These are phyloP conservation scores for Phytophthora foliorum DNA, from an alignment of 352 stramenopile species.

Conservation along the genomic window DNA sequence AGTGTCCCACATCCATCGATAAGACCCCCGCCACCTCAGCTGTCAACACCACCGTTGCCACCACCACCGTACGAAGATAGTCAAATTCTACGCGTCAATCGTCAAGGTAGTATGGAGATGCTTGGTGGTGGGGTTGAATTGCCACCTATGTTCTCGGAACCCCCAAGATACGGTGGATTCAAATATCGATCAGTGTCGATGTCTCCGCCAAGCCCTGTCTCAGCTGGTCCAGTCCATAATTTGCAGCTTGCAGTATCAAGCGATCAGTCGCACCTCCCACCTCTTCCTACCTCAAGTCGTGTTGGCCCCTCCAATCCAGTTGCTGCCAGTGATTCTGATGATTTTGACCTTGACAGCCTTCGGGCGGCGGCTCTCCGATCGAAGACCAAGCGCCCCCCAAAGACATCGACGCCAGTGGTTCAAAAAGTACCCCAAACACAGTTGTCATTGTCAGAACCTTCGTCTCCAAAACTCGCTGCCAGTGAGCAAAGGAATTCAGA, in stretches of 20 bases:
- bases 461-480: constrained; percentile 1
- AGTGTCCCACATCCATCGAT: constrained; percentile 19
- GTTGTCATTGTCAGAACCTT: constrained; percentile 9
- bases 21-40: constrained; percentile 14
- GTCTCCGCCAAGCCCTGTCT: constrained; percentile 13
- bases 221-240: constrained; percentile 6
- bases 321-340: constrained; percentile 19
- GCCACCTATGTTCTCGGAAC: constrained; percentile 22
- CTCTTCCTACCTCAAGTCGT: neutral
- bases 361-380: constrained; percentile 70
- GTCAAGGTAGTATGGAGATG: constrained; percentile 70
- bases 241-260: constrained; percentile 24
- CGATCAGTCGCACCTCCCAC: constrained; percentile 12
- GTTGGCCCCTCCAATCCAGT: neutral
- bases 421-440: neutral
- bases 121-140: constrained; percentile 34
- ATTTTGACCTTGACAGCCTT: constrained; percentile 75
- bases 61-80: constrained; percentile 52
- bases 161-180: constrained; percentile 41
- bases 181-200: constrained; percentile 51
- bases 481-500: constrained; percentile 15
- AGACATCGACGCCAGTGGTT: constrained; percentile 11
- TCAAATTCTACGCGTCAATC: constrained; percentile 79
- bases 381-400: constrained; percentile 58
- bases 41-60: constrained; percentile 6